Evolutionary conservation across 441 rosid genomes (phyloP).

Genomic region (Geranium incanum): DNA sequence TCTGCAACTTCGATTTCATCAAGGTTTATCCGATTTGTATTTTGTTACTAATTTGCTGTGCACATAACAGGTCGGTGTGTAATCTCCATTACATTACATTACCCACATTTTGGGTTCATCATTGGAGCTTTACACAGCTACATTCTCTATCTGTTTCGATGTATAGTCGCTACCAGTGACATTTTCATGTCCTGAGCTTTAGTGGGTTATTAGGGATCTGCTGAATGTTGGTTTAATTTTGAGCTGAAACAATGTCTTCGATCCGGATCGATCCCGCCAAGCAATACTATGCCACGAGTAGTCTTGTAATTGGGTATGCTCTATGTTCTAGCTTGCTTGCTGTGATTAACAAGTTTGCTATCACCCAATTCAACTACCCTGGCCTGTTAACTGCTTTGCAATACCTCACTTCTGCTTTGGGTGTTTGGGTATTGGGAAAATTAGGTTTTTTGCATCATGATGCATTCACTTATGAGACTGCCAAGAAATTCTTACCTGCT

Average conservation of each 20-base stretch:
- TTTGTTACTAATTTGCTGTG: background rate
- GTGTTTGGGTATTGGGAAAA: slow-evolving; percentile 74
- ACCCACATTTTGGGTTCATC: background rate
- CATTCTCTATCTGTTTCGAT: background rate
- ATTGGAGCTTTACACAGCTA: background rate
- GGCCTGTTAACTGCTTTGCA: slow-evolving; percentile 88
- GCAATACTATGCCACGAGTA: slow-evolving; percentile 57
- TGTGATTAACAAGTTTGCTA: slow-evolving; percentile 82
- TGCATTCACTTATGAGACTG: slow-evolving; percentile 52
- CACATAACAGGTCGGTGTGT: background rate
- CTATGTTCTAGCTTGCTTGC: slow-evolving; percentile 91
- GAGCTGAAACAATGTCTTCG: slow-evolving; percentile 15
- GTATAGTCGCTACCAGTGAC: background rate
- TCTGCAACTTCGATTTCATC: background rate
- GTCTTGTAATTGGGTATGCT: slow-evolving; percentile 79
- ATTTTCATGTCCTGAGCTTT: background rate
- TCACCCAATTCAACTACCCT: slow-evolving; percentile 74
- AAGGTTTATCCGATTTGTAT: background rate
- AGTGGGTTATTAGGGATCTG: slow-evolving; percentile 1
- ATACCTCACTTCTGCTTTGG: slow-evolving; percentile 64
- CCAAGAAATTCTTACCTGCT: slow-evolving; percentile 88
- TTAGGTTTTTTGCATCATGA: slow-evolving; percentile 71
- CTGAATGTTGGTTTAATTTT: background rate
- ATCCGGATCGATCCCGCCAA: slow-evolving; percentile 44
- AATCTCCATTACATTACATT: background rate